Base-by-base conservation (phyloP, 2,329 filamentous ascomycete genomes). In the Colletotrichum godetiae region DNA sequence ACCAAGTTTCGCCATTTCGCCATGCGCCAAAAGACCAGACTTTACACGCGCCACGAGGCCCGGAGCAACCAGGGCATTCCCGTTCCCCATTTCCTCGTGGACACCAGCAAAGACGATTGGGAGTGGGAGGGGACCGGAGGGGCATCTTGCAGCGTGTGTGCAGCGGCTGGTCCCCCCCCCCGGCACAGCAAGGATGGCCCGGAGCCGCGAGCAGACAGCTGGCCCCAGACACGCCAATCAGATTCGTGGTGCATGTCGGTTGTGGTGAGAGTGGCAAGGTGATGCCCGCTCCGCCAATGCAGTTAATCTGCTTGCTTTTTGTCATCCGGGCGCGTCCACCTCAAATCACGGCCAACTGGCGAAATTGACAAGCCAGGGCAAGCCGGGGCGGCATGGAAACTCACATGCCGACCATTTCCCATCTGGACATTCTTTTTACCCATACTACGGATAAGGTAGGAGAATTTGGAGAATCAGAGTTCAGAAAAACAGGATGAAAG, bases 291-390 rank as follows among this genome's bases (percentile, higher is more conserved):
- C 55, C 19, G 22, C 33, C 15, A 19, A 55, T 22, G 62, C 42
- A 49, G 42, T 49, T 49, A 49, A 49, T 49, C 42, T 49, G 19
- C 37, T 49, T 56, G 24, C 24, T 67, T 59, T 67, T 60, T 53
- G 19, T 15, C 31, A 52, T 42, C 15, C 49, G 35, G 57, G 63
- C 68, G 63, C 68, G 56, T 67, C 56, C 68, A 52, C 29, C 33
- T 60, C 63, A 35, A 71, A 67, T 67, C 68, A 71, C 53, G 42
- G 33, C 57, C 31, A 19, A 49, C 69, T 68, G 37, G 52, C 64
- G 58, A 68, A 55, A 68, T 68, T 67, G 57, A 68, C 68, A 72
- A 31, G 64, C 64, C 58, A 62, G 64, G 64, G 65, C 22, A 62
- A 27, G 57, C 68, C 27, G 49, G 68, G 52, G 7, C 46, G 19